Percentiles rank a stretch among this genome's conserved stretches.
These are phyloP conservation scores for Wallacemonas collosoma DNA, from an alignment of 208 protist genomes.

Conservation along the genomic window DNA sequence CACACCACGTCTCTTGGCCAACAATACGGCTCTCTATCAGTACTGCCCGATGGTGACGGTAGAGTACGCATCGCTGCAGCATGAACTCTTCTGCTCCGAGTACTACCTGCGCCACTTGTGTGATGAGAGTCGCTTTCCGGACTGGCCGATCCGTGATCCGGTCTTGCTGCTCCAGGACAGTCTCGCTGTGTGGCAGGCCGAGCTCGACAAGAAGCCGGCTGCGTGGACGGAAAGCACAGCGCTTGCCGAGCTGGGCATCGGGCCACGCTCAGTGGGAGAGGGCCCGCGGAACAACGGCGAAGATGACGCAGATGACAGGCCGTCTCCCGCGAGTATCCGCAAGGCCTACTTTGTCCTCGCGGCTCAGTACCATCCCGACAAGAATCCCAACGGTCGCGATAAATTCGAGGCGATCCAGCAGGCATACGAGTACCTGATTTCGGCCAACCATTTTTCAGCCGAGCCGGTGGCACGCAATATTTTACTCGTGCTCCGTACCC, in stretches of 20 bases:
- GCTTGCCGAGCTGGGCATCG: constrained; percentile 78
- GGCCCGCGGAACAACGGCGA: too few relatives aligned
- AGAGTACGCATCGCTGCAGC: constrained; percentile 82
- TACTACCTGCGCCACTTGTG: constrained; percentile 96
- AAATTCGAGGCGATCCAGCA: constrained; percentile 92
- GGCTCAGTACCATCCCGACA: constrained; percentile 96
- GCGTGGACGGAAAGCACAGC: constrained; percentile 63
- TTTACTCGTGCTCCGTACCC: constrained; percentile 78
- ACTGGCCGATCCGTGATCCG: constrained; percentile 92
- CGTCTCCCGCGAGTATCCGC: constrained; percentile 71
- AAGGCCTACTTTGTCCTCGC: constrained; percentile 95
- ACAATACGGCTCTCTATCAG: constrained; percentile 88
- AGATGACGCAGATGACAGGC: not conserved
- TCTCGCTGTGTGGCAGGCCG: constrained; percentile 79
- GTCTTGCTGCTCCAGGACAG: constrained; percentile 87
- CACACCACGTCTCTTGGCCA: constrained; percentile 90
- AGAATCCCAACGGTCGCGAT: constrained; percentile 94
- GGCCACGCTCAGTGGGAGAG: too few relatives aligned
- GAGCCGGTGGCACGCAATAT: constrained; percentile 68
- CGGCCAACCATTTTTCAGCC: constrained; percentile 9
- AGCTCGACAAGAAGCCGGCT: constrained; percentile 87
- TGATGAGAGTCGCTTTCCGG: constrained; percentile 85
- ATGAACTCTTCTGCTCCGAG: constrained; percentile 94
- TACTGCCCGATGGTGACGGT: constrained; percentile 94
- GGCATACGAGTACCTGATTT: constrained; percentile 88